Conservation (phyloP, 306 rosid species). For the Senna tora region DNA sequence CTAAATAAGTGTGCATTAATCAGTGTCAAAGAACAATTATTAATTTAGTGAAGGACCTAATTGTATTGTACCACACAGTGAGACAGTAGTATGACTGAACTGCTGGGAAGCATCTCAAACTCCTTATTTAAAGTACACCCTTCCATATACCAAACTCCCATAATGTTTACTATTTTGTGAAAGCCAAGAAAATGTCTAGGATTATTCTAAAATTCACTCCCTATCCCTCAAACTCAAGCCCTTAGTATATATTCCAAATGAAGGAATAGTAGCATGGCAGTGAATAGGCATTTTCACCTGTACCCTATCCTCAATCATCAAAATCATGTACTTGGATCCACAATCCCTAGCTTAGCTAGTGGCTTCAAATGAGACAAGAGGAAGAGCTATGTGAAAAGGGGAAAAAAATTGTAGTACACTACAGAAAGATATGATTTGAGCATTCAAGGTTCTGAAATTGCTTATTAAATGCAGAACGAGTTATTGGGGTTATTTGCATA, state of each 20-base stretch:
- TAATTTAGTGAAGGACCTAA: background rate
- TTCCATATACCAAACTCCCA: conserved; percentile 14
- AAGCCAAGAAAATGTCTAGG: background rate
- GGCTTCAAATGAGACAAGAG: conserved; percentile 51
- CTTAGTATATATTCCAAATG: conserved; percentile 34
- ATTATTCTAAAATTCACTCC: conserved; percentile 8
- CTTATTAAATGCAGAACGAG: background rate
- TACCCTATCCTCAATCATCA: conserved; percentile 29
- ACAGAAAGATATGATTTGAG: conserved; percentile 16
- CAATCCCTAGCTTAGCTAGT: conserved; percentile 39
- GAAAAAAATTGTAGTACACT: conserved; percentile 4
- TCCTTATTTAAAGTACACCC: conserved; percentile 6
- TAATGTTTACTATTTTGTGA: conserved; percentile 23
- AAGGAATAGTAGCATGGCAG: conserved; percentile 35
- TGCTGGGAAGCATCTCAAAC: background rate
- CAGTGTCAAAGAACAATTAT: too few species aligned
- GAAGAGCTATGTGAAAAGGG: conserved; percentile 9
- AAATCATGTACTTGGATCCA: conserved; percentile 36
- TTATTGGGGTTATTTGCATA: conserved; percentile 23
- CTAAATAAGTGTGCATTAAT: too few species aligned
- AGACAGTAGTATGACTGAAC: background rate
- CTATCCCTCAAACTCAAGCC: conserved; percentile 24
- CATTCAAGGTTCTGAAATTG: conserved; percentile 28
- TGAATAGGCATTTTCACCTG: conserved; percentile 45
- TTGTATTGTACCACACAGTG: conserved; percentile 2